Base-by-base conservation (phyloP, 768 basidiomycete species). In the Grammothele lineata region DNA sequence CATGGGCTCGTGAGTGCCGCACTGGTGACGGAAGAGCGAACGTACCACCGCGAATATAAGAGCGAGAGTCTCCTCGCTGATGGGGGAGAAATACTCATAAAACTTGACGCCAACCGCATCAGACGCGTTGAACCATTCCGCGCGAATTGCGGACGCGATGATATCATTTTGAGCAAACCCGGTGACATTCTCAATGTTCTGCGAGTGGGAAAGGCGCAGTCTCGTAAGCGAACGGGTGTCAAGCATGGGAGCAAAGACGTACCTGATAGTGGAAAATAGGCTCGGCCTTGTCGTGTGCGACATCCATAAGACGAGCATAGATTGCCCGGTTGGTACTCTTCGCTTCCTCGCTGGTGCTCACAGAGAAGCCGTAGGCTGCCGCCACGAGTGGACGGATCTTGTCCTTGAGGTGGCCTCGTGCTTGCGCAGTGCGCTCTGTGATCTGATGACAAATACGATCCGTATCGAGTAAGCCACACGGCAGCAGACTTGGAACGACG, bases 21-120 rank as follows among this genome's bases (percentile, higher is more conserved):
- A 32, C 15, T 40, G 17, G 26, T 6, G 15, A 43, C 8, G 18
- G 10, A 12, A 15, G 17, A 17, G n/a, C 21, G 22, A 10, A 45
- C 27, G 30, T 27, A 48, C 47, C 7, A 35, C 23, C 0, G 47
- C 42, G 40, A 48, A 42, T 3, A 48, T 48, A 11, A 48, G 34
- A 1, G 40, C 47, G 5, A 48, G 25, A n/a, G 47, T 48, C 11
- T 21, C 47, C 14, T 48, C 34, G 3, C 40, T 32, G 4, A 48
- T 15, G 12, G 47, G 47, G 15, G 40, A 41, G 40, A 48, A 48
- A 18, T 48, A 23, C 11, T 19, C 34, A 0, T 4, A 11, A 24
- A 41, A 41, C 18, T n/a, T 41, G 23, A 41, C 25, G 6, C 47
- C 47, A 1, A 36, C 17, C 5, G n/a, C 24, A 0, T 22, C 15